A percentile compares a stretch with the other conserved stretches of the same genome.
phyloP scores from a whole-genome alignment of 257 asterid genomes.

The Solanum microdontum region DNA sequence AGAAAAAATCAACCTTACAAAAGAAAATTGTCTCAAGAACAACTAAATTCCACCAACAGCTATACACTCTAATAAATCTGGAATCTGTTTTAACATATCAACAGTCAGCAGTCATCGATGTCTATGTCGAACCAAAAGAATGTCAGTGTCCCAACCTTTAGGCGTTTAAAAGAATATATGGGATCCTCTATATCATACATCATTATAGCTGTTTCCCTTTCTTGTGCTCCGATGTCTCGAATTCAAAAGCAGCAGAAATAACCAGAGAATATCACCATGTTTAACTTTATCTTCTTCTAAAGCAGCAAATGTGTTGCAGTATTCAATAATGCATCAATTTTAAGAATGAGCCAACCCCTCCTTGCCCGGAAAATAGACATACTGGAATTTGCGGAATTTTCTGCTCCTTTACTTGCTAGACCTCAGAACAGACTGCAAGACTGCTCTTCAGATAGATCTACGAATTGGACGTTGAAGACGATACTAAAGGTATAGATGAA shows the following conservation, averaged over 20 bases:
- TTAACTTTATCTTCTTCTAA: neutral
- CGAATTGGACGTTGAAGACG: constrained; percentile 14
- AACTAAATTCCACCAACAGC: neutral
- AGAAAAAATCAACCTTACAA: neutral
- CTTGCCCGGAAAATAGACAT: neutral
- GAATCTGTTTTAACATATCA: neutral
- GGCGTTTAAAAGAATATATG: neutral
- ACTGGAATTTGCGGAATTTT: neutral
- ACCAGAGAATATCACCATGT: neutral
- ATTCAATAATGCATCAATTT: neutral
- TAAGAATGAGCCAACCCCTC: neutral
- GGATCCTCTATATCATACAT: neutral
- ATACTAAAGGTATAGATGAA: constrained; percentile 34
- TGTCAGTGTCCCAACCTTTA: neutral
- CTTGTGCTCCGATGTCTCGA: neutral
- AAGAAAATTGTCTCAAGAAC: neutral
- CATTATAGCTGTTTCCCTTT: neutral
- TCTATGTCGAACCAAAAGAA: neutral
- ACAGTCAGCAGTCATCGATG: neutral
- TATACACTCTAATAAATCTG: neutral
- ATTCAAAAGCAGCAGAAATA: neutral
- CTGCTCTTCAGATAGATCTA: neutral
- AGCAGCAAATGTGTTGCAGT: neutral
- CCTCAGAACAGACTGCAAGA: neutral
- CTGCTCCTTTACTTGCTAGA: neutral